Conservation (phyloP, 768 basidiomycete species). For the Pulveroboletus sp. region DNA sequence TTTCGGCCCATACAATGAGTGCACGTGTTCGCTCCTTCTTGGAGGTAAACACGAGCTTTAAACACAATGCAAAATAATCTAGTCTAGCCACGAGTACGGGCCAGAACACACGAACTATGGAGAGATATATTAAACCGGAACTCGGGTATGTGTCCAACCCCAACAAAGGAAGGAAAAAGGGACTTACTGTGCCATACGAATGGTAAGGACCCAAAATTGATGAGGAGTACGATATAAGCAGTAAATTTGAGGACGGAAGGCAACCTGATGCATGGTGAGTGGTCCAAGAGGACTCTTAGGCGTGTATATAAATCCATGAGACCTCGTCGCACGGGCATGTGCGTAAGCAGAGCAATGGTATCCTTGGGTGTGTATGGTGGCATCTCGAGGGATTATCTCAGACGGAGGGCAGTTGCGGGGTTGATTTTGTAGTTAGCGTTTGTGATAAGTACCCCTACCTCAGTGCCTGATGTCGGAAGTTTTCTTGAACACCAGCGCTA, state of each 20-base stretch:
- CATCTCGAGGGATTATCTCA: conserved; percentile 4
- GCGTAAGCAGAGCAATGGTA: conserved; percentile 6
- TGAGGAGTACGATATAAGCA: conserved; percentile 42
- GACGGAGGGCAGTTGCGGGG: too few relatives aligned
- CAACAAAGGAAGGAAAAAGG: neutral
- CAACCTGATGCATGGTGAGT: conserved; percentile 1
- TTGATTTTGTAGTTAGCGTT: too few relatives aligned
- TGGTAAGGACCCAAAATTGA: conserved; percentile 60
- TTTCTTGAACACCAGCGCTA: too few relatives aligned
- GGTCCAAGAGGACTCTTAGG: conserved; percentile 3
- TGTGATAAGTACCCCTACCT: too few relatives aligned
- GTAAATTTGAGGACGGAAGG: conserved; percentile 16
- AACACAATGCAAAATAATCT: conserved; percentile 29
- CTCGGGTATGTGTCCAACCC: neutral
- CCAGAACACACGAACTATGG: conserved; percentile 49
- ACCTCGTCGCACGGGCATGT: conserved; percentile 7
- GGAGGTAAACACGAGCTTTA: conserved; percentile 38
- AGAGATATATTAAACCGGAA: neutral
- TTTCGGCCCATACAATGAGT: conserved; percentile 43
- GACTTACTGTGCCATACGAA: conserved; percentile 65
- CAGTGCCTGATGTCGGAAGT: too few relatives aligned
- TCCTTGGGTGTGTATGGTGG: conserved; percentile 1
- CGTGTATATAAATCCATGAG: conserved; percentile 1
- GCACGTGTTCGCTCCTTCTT: conserved; percentile 28
- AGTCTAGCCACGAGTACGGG: conserved; percentile 38